Base-by-base conservation (phyloP, 345 rosid genomes). In the Anastatica hierochuntica region DNA sequence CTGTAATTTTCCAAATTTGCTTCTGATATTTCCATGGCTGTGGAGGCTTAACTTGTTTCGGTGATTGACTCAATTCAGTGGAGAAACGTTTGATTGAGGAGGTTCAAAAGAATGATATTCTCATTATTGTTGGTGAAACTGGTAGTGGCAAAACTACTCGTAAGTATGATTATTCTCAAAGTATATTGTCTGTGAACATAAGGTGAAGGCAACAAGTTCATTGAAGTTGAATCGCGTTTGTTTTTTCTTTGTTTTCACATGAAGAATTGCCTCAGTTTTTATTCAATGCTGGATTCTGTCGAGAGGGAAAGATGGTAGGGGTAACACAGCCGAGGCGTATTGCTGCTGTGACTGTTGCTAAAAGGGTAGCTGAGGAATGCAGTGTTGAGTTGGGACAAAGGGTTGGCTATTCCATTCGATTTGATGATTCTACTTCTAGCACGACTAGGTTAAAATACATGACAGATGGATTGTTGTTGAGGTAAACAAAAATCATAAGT, bases 121-220 rank as follows among this genome's bases (percentile, higher is more conserved):
- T 90, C 56, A 84, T 87, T 10, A 70, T 90, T n/a, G 96, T 90
- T 51, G 98, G 96, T 10, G 98, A 87, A 74, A 90, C 98, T 15
- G 98, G 98, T 17, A 87, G 98, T 26, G 98, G 98, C 21, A 90
- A 90, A 72, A 84, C 96, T 10, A 90, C 98, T 27, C 98, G 98
- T 90, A 64, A 70, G 83, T 24, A 24, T 55, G 4, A 8, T 37
- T 48, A 5, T 14, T 48, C 58, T 5, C 36, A 19, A 21, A 11
- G 48, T 26, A 0, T 48, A 3, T 40, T 2, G n/a, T n/a, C n/a
- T n/a, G n/a, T n/a, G n/a, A n/a, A n/a, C n/a, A n/a, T n/a, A n/a
- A n/a, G n/a, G n/a, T n/a, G n/a, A n/a, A n/a, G n/a, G n/a, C n/a
- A n/a, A n/a, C n/a, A n/a, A n/a, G n/a, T n/a, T n/a, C n/a, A 10